phyloP scores from a whole-genome alignment of 306 rosid genomes.

The Ormosia semicastrata region DNA sequence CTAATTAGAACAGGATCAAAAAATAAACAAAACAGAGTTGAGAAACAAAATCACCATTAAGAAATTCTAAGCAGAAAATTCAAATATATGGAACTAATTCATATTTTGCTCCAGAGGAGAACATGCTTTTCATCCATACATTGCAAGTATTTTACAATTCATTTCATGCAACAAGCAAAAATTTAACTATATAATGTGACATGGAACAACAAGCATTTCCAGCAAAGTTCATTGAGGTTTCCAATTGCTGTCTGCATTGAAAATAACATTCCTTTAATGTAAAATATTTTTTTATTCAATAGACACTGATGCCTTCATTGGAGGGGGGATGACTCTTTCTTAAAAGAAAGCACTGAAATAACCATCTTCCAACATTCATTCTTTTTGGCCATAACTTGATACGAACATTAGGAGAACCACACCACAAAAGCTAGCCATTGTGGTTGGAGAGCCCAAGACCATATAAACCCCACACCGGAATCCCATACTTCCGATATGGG shows the following conservation, averaged over 20 bases:
- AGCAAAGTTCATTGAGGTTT: neutral
- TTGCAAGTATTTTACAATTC: neutral
- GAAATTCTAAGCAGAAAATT: neutral
- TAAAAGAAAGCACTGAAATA: neutral
- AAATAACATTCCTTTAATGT: neutral
- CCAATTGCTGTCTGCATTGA: neutral
- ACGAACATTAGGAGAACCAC: too few relatives aligned
- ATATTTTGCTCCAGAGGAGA: neutral
- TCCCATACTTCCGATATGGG: too few relatives aligned
- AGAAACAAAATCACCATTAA: constrained; percentile 3
- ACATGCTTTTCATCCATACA: neutral
- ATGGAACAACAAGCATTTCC: neutral
- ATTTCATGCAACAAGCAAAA: neutral
- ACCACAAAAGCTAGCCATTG: too few relatives aligned
- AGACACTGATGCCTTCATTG: neutral
- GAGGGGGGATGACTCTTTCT: neutral
- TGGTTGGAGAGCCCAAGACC: too few relatives aligned
- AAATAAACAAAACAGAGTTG: neutral
- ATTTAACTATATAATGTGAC: neutral
- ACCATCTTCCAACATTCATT: neutral
- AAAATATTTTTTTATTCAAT: neutral
- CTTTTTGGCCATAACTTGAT: neutral
- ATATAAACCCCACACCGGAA: too few relatives aligned
- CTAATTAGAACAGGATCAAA: neutral
- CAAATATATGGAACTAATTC: neutral